Evolutionary conservation across 345 rosid genomes (phyloP).

Genomic region (Odontarrhena argentea): DNA sequence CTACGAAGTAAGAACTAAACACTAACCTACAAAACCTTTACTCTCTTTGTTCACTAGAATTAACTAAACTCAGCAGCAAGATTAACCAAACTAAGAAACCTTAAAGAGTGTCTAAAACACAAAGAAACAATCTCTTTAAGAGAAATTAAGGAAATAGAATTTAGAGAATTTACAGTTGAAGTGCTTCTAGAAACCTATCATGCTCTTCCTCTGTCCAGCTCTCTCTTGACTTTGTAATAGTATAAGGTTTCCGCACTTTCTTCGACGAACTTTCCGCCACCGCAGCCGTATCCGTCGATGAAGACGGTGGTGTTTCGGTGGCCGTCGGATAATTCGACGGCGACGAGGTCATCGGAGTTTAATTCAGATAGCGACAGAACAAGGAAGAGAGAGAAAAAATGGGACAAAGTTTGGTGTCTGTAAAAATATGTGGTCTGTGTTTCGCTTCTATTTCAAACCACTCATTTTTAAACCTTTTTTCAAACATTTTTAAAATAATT

Average conservation of each 20-base stretch:
- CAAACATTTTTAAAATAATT: no score
- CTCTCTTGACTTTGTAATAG: slow-evolving; percentile 98
- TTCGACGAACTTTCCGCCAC: slow-evolving; percentile 52
- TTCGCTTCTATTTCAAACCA: slow-evolving; percentile 29
- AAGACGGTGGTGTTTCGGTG: slow-evolving; percentile 44
- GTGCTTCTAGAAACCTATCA: slow-evolving; percentile 98
- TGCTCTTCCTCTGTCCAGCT: slow-evolving; percentile 99
- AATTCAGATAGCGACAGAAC: slow-evolving; percentile 9
- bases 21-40: neutral
- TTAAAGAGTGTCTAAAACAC: neutral
- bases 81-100: neutral
- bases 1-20: neutral
- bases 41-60: neutral
- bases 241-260: slow-evolving; percentile 93
- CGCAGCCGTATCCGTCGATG: slow-evolving; percentile 36
- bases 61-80: slow-evolving; percentile 5
- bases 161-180: slow-evolving; percentile 61
- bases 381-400: slow-evolving; percentile 29
- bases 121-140: neutral
- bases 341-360: slow-evolving; percentile 41
- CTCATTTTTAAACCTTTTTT: slow-evolving; percentile 13
- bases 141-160: neutral
- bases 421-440: slow-evolving; percentile 31
- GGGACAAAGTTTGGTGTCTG: neutral
- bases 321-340: slow-evolving; percentile 43